These are phyloP conservation scores for Avena atlantica DNA, from an alignment of 176 grass and related monocot genomes.

Conservation along the genomic window DNA sequence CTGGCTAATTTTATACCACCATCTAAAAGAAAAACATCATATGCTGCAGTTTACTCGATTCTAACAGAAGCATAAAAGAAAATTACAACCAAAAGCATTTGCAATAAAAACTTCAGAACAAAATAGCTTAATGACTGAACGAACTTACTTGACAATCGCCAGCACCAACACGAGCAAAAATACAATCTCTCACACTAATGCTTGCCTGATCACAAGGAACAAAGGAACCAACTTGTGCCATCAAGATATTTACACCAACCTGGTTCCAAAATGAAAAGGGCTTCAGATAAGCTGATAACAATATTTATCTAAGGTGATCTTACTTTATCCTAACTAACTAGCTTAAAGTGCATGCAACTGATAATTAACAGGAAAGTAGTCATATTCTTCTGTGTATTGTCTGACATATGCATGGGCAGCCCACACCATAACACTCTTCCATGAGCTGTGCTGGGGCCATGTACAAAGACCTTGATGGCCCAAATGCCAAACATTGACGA, in stretches of 20 bases:
- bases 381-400: background rate
- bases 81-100: conserved; percentile 27
- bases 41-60: background rate
- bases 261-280: conserved; percentile 53
- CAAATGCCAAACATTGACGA: background rate
- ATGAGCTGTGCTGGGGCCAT: background rate
- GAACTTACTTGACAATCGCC: conserved; percentile 96
- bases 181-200: conserved; percentile 92
- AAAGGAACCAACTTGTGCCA: conserved; percentile 97
- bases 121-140: conserved; percentile 15
- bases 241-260: conserved; percentile 93
- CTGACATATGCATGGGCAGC: background rate
- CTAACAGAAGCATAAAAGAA: conserved; percentile 26
- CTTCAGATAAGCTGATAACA: conserved; percentile 31
- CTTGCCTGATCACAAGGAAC: conserved; percentile 88
- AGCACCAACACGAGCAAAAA: conserved; percentile 99
- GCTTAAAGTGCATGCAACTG: background rate
- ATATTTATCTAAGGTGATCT: background rate
- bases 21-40: conserved; percentile 24
- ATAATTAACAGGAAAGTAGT: background rate
- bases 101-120: conserved; percentile 27
- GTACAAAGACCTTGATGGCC: background rate
- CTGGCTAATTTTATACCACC: conserved; percentile 15
- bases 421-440: conserved; percentile 12
- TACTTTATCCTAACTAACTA: background rate